A percentile compares a stretch with the other conserved stretches of the same genome.
These are phyloP conservation scores for Xylaria grammica DNA, from an alignment of 495 filamentous ascomycete genomes.

Conservation along the genomic window DNA sequence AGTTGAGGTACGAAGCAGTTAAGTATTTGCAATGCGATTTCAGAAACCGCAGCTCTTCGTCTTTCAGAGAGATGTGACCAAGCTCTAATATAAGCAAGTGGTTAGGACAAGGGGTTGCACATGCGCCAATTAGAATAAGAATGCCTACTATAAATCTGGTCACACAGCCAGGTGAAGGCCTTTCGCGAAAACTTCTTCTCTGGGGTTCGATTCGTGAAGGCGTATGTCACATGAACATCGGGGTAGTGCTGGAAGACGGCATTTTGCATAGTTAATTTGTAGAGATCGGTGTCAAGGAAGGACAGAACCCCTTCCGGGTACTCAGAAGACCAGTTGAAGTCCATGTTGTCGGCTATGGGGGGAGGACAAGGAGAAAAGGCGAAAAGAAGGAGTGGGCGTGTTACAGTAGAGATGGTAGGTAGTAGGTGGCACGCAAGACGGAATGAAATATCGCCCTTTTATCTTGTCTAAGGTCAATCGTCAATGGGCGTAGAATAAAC, in stretches of 20 bases:
- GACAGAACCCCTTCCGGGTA: slow-evolving; percentile 78
- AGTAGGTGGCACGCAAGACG: no score
- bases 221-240: slow-evolving; percentile 83
- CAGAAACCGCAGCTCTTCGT: slow-evolving; percentile 81
- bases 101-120: background rate
- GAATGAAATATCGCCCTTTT: no score
- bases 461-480: no score
- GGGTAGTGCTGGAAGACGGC: slow-evolving; percentile 90
- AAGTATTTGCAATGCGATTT: slow-evolving; percentile 81
- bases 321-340: slow-evolving; percentile 62
- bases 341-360: slow-evolving; percentile 38
- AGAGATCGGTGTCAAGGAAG: slow-evolving; percentile 94
- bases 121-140: background rate
- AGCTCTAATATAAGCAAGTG: slow-evolving; percentile 64
- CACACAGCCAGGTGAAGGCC: slow-evolving; percentile 83
- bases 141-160: slow-evolving; percentile 75
- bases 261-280: slow-evolving; percentile 99
- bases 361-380: background rate
- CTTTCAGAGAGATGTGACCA: slow-evolving; percentile 73
- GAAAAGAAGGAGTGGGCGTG: background rate
- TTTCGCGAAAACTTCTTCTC: slow-evolving; percentile 85
- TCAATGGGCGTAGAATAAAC: no score
- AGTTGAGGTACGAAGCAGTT: slow-evolving; percentile 74
- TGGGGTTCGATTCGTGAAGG: slow-evolving; percentile 92
- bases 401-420: background rate